Evolutionary conservation across 2,329 filamentous ascomycete species (phyloP), one percentile per base, ranked within the genome.

Genomic region (Elsinoe perseae): DNA sequence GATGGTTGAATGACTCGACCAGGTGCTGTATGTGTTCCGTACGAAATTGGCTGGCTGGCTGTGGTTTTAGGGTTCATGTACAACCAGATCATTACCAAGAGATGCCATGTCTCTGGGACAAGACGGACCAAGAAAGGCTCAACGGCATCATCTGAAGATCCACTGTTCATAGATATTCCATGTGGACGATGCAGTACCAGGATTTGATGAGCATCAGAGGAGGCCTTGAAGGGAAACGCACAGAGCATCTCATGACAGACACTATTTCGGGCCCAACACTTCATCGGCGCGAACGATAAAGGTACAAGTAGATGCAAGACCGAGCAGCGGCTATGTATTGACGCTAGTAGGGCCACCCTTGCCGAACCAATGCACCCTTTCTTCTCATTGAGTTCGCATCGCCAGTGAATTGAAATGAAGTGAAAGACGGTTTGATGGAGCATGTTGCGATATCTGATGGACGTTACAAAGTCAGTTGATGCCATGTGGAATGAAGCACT

Each of bases 201-300:
- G 36, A 20, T 16, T n/a, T n/a, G 18, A 42, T 20, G n/a, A 42
- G 36, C 18, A 9, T n/a, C 14, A n/a, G 16, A 42, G 4, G 14
- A 20, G 9, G 40, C 21, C 18, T 8, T 20, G 18, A 12, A 44
- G 23, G 4, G 20, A 23, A 18, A 21, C 40, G 40, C 40, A 44
- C 40, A 44, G 40, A 44, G 40, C 21, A 44, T 44, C 40, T 44
- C 40, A 23, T 6, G 40, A 44, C 40, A n/a, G 20, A 25, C 40
- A 44, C 40, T 44, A 44, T 44, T 44, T 44, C 40, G 40, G 40
- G 40, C 40, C 40, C 20, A 44, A 44, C 40, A n/a, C 40, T 44
- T 21, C 9, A 25, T 44, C 40, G 32, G 32, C 32, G 25, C 40
- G 20, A 44, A 44, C 40, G 23, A n/a, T n/a, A n/a, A n/a, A n/a